Percentiles rank a stretch among this genome's conserved stretches.
Evolutionary conservation across 768 basidiomycete species (phyloP).

Genomic region (Mycena rebaudengoi): DNA sequence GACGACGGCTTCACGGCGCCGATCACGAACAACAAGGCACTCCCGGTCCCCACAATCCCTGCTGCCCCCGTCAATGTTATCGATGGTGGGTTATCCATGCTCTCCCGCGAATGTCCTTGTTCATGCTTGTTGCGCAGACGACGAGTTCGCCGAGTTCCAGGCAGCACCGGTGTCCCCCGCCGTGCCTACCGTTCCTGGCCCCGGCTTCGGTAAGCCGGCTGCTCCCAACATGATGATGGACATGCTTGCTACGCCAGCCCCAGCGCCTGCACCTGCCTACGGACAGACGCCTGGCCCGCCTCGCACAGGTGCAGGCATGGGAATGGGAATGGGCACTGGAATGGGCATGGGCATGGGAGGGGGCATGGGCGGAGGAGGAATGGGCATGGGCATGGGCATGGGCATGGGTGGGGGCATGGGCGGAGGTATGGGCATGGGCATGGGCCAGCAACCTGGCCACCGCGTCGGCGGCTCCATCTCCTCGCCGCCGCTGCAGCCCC

Average conservation of each 20-base stretch:
- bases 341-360: constrained; percentile 25
- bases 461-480: constrained; percentile 22
- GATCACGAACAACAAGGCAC: constrained; percentile 57
- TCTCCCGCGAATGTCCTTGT: not conserved
- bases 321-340: constrained; percentile 31
- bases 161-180: constrained; percentile 59
- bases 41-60: constrained; percentile 52
- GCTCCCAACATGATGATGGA: constrained; percentile 54
- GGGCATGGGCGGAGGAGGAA: constrained; percentile 26
- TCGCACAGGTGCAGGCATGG: constrained; percentile 18
- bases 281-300: constrained; percentile 31
- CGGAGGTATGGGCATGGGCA: constrained; percentile 22
- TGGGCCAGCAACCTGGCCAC: constrained; percentile 32
- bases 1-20: constrained; percentile 61
- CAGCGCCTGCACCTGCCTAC: constrained; percentile 39
- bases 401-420: constrained; percentile 31
- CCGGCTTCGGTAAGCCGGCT: constrained; percentile 43
- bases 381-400: constrained; percentile 27
- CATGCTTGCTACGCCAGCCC: constrained; percentile 49
- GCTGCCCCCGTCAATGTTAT: constrained; percentile 40
- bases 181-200: constrained; percentile 42
- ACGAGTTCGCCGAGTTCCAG: constrained; percentile 90
- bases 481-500: constrained; percentile 39
- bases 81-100: constrained; percentile 53
- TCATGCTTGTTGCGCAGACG: constrained; percentile 55